phyloP scores from a whole-genome alignment of 148 eudicot species.

The Bassia scoparia region DNA sequence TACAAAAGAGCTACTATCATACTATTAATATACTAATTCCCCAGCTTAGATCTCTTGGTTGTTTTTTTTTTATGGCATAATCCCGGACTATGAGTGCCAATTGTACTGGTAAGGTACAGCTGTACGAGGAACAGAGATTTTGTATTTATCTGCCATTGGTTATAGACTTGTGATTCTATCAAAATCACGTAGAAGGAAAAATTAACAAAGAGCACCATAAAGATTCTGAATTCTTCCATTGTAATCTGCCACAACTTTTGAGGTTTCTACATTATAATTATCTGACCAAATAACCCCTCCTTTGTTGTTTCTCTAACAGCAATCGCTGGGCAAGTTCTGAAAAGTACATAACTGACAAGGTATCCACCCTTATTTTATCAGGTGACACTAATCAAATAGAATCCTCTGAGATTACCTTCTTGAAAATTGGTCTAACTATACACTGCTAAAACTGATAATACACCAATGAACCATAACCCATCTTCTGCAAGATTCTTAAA shows the following conservation, averaged over 20 bases:
- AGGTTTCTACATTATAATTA: conserved; percentile 10
- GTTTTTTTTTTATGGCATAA: conserved; percentile 16
- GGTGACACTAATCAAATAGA: conserved; percentile 8
- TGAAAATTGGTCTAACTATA: conserved; percentile 1
- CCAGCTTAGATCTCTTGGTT: conserved; percentile 23
- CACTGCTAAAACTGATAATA: conserved; percentile 2
- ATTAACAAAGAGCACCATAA: conserved; percentile 12
- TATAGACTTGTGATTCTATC: conserved; percentile 37
- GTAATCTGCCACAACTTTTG: conserved; percentile 27
- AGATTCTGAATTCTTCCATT: conserved; percentile 26
- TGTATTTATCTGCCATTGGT: conserved; percentile 35
- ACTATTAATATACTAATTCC: conserved; percentile 24
- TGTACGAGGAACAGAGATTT: conserved; percentile 20
- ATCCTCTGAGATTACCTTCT: conserved; percentile 12
- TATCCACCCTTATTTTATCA: conserved; percentile 9
- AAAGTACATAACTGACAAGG: conserved; percentile 23
- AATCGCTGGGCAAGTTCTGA: conserved; percentile 10
- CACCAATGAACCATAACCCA: conserved; percentile 2
- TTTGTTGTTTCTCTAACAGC: conserved; percentile 18
- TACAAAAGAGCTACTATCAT: conserved; percentile 3
- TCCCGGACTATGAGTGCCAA: conserved; percentile 29
- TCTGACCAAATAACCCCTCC: conserved; percentile 23
- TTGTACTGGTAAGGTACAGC: conserved; percentile 35
- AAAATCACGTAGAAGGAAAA: conserved; percentile 20
- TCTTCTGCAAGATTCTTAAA: conserved; percentile 18